A percentile compares a stretch with the other conserved stretches of the same genome.
Conservation (phyloP, 129 eudicot genomes). For the carrot (Daucus carota) region DH1_v3.0 NC_030384.2:29640001-29640500, state of each 20-base stretch:
- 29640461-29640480: not conserved
- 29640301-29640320: not conserved
- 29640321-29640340: not conserved
- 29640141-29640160: no score
- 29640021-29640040: not conserved
- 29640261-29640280: no score
- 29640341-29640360: not conserved
- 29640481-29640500: not conserved
- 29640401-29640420: not conserved
- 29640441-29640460: not conserved
- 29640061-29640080: not conserved
- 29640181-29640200: no score
- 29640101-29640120: not conserved
- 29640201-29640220: no score
- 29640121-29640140: no score
- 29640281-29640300: no score
- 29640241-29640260: no score
- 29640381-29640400: not conserved
- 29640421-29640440: not conserved
- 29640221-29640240: no score
- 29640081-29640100: not conserved
- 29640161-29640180: no score
- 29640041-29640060: not conserved
- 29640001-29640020: slow-evolving; percentile 2
- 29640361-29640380: not conserved